Percentiles rank a stretch among this genome's conserved stretches.
Evolutionary conservation across 345 rosid genomes (phyloP).

Genomic region (Salix viminalis): DNA sequence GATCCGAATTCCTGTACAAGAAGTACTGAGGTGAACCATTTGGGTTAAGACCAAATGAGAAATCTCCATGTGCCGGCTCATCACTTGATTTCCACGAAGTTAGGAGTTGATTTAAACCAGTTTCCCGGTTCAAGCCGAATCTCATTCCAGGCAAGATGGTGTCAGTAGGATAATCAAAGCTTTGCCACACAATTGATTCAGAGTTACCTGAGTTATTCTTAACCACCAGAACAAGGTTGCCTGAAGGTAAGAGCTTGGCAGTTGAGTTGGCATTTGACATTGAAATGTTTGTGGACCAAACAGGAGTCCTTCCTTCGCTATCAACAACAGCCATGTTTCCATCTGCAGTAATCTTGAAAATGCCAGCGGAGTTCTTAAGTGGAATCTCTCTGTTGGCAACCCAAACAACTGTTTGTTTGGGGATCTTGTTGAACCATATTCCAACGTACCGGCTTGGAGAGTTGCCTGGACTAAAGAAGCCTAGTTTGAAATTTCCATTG

Average conservation of each 20-base stretch:
- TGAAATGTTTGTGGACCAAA: conserved; percentile 4
- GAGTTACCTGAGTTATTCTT: not conserved
- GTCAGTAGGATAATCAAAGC: too few species aligned
- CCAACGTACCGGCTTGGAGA: conserved; percentile 7
- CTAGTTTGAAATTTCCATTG: not conserved
- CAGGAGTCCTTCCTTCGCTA: not conserved
- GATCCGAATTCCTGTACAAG: not conserved
- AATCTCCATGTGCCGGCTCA: too few species aligned
- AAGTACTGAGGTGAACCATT: conserved; percentile 1
- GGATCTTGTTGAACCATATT: conserved; percentile 5
- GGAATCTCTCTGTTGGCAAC: not conserved
- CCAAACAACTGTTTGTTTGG: not conserved
- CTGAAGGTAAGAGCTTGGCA: too few species aligned
- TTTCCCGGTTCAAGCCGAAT: too few species aligned
- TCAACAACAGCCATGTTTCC: conserved; percentile 17
- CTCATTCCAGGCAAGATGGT: too few species aligned
- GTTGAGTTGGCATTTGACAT: too few species aligned
- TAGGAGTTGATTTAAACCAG: too few species aligned
- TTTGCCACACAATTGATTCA: not conserved
- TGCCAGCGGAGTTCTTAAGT: not conserved
- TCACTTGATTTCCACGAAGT: too few species aligned
- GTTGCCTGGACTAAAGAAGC: conserved; percentile 8
- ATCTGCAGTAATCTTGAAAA: not conserved
- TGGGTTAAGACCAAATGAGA: too few species aligned
- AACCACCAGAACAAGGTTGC: too few species aligned